A percentile compares a stretch with the other conserved stretches of the same genome.
phyloP scores from a whole-genome alignment of 2,329 filamentous ascomycete genomes.

The Aspergillus sp. region DNA sequence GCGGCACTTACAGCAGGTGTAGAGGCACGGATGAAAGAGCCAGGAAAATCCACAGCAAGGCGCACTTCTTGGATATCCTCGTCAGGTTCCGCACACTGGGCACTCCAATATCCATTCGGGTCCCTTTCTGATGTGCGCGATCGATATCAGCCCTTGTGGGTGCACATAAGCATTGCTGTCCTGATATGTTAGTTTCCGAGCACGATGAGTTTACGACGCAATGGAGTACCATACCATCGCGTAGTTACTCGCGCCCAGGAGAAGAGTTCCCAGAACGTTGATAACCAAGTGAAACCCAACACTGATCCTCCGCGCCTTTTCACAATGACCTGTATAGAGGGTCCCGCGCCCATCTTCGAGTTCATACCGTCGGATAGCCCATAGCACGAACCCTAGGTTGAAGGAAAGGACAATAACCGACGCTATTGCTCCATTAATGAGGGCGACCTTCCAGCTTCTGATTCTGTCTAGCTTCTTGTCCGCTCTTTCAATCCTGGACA shows the following conservation, averaged over 20 bases:
- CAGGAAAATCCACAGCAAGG: background rate
- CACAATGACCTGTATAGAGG: constrained; percentile 6
- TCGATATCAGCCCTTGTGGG: constrained; percentile 9
- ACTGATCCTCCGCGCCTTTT: background rate
- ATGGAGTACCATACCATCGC: constrained; percentile 1
- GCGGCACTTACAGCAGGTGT: constrained; percentile 3
- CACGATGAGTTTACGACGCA: too few relatives aligned
- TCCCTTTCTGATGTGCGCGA: background rate
- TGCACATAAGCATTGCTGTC: constrained; percentile 7
- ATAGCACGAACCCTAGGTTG: background rate
- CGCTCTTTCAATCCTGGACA: too few relatives aligned
- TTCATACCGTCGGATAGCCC: background rate
- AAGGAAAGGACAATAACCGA: background rate
- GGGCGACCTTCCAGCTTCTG: too few relatives aligned
- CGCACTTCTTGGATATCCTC: background rate
- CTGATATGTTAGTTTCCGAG: too few relatives aligned
- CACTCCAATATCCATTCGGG: constrained; percentile 6
- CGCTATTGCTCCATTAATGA: background rate
- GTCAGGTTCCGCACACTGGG: constrained; percentile 3
- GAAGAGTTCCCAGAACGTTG: constrained; percentile 9
- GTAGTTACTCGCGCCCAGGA: constrained; percentile 10
- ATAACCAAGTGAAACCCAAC: constrained; percentile 9
- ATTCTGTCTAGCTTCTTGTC: too few relatives aligned
- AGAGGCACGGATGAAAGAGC: background rate
- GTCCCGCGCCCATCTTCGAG: background rate